phyloP scores from a whole-genome alignment of 2,329 filamentous ascomycete genomes.

The Fusarium buharicum region DNA sequence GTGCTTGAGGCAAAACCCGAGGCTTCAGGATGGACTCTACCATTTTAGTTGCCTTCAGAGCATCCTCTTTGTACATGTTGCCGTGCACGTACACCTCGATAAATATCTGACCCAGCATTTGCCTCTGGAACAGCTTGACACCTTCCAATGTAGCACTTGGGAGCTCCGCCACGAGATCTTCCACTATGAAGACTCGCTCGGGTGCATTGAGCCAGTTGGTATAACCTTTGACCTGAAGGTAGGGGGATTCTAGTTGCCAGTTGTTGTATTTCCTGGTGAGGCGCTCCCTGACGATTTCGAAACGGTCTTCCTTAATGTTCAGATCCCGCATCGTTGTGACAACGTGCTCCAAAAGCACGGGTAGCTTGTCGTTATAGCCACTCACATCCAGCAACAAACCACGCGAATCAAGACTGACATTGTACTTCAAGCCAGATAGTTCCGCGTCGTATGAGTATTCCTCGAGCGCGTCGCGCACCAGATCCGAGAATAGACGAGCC shows the following conservation, averaged over 20 bases:
- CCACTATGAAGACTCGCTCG: conserved; percentile 78
- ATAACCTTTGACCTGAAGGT: conserved; percentile 86
- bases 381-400: conserved; percentile 82
- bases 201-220: conserved; percentile 80
- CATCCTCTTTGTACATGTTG: conserved; percentile 94
- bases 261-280: conserved; percentile 82
- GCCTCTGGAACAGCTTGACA: conserved; percentile 80
- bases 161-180: conserved; percentile 82
- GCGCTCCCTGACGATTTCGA: conserved; percentile 90
- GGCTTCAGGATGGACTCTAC: conserved; percentile 82
- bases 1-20: conserved; percentile 75
- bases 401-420: conserved; percentile 74
- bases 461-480: conserved; percentile 87
- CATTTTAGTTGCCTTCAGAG: conserved; percentile 83
- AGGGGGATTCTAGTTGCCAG: conserved; percentile 88
- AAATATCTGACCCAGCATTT: conserved; percentile 83
- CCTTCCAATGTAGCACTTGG: conserved; percentile 78
- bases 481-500: conserved; percentile 80
- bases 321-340: conserved; percentile 85
- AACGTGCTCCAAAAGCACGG: conserved; percentile 90
- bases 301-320: conserved; percentile 85
- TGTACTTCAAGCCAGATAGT: conserved; percentile 87
- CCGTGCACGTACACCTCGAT: conserved; percentile 91
- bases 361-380: conserved; percentile 97
- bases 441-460: conserved; percentile 98